A percentile compares a stretch with the other conserved stretches of the same genome.
These are phyloP conservation scores for Musa schizocarpa DNA, from an alignment of 176 grass and related monocot species.

Conservation along the genomic window DNA sequence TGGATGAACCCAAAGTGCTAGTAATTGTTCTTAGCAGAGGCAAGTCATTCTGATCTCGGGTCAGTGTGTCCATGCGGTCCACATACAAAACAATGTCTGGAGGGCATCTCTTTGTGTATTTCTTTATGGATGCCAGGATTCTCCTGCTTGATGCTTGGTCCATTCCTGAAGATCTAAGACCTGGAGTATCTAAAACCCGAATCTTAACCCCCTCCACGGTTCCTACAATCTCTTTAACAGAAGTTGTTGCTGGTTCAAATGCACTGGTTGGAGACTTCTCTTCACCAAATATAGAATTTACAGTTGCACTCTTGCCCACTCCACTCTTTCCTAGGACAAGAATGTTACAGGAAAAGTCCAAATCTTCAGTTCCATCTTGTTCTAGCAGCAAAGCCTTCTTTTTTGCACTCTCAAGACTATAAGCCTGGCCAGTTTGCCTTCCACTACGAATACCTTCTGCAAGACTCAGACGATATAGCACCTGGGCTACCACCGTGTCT, in stretches of 20 bases:
- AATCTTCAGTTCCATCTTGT: slow-evolving; percentile 24
- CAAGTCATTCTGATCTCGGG: slow-evolving; percentile 70
- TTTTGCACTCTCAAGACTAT: slow-evolving; percentile 11
- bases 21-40: slow-evolving; percentile 81
- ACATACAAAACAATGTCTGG: slow-evolving; percentile 93
- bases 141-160: slow-evolving; percentile 79
- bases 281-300: slow-evolving; percentile 41
- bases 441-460: slow-evolving; percentile 36
- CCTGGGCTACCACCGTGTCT: slow-evolving; percentile 32
- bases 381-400: slow-evolving; percentile 39
- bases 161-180: slow-evolving; percentile 57
- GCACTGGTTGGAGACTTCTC: slow-evolving; percentile 26
- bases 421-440: slow-evolving; percentile 11
- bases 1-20: slow-evolving; percentile 64
- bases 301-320: slow-evolving; percentile 41
- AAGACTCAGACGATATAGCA: slow-evolving; percentile 34
- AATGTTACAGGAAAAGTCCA: slow-evolving; percentile 37
- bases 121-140: slow-evolving; percentile 60
- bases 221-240: slow-evolving; percentile 46
- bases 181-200: slow-evolving; percentile 79
- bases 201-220: slow-evolving; percentile 84
- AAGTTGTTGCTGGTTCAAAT: slow-evolving; percentile 33
- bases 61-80: slow-evolving; percentile 65
- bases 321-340: slow-evolving; percentile 37
- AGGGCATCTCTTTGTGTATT: slow-evolving; percentile 77